These are phyloP conservation scores for Starmera caribaea DNA, from an alignment of 805 yeast genomes.

Conservation along the genomic window DNA sequence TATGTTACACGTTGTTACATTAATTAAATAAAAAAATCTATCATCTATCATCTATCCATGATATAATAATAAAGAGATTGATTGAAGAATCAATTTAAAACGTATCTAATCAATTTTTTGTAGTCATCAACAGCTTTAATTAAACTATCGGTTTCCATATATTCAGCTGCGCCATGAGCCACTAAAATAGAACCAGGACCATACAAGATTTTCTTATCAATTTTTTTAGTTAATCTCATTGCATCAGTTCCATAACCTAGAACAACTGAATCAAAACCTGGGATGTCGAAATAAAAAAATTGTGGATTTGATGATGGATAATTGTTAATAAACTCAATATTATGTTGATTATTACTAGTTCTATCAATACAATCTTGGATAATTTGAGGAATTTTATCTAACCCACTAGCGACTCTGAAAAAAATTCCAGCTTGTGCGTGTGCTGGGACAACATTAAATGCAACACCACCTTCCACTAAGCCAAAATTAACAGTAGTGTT, in stretches of 20 bases:
- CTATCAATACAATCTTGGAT: slow-evolving; percentile 22
- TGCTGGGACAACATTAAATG: slow-evolving; percentile 53
- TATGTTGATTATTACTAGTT: slow-evolving; percentile 12
- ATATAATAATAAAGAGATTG: no score
- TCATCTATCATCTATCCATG: no score
- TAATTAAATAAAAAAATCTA: neutral
- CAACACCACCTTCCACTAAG: slow-evolving; percentile 46
- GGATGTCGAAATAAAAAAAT: slow-evolving; percentile 43
- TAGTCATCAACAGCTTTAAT: slow-evolving; percentile 40
- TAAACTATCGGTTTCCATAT: slow-evolving; percentile 34
- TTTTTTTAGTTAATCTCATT: slow-evolving; percentile 25
- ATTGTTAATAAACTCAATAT: slow-evolving; percentile 6
- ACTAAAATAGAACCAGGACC: slow-evolving; percentile 57
- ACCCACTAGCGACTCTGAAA: slow-evolving; percentile 41
- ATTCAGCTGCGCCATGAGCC: slow-evolving; percentile 50
- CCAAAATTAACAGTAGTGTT: slow-evolving; percentile 53
- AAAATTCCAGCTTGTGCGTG: slow-evolving; percentile 35
- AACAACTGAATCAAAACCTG: slow-evolving; percentile 45
- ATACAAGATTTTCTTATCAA: slow-evolving; percentile 34
- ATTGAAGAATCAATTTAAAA: no score
- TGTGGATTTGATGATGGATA: slow-evolving; percentile 25
- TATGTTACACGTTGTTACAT: slow-evolving; percentile 16
- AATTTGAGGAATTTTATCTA: slow-evolving; percentile 24
- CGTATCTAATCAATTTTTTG: slow-evolving; percentile 27
- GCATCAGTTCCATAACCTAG: slow-evolving; percentile 43